Evolutionary conservation across 2,329 filamentous ascomycete species (phyloP), one percentile per base, ranked within the genome.

Genomic region (Aspergillus sp.): DNA sequence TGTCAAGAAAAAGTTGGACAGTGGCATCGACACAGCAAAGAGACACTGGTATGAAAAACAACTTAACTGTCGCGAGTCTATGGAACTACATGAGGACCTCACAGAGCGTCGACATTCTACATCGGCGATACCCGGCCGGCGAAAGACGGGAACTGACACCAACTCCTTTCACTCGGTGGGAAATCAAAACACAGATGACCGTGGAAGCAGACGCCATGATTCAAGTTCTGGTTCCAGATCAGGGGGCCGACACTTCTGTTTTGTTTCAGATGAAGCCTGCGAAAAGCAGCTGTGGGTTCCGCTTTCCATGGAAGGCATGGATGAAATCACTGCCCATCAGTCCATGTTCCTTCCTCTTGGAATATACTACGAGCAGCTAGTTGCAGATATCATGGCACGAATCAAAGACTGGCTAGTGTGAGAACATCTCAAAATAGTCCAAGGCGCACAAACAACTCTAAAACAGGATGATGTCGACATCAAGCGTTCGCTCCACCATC

Each of bases 301-400:
- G 23, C 45, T 64, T 8, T 19, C 15, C 7, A 62, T 64, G 57
- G 62, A 64, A 17, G 48, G 56, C 6, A 64, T 64, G 56, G 59
- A 64, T n/a, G 62, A 64, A 47, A 49, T 64, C 5, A 38, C 52
- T 0, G 62, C 62, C 7, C 62, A 64, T 22, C 56, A 62, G 53
- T 62, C 62, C 7, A 45, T 64, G 38, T 64, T 62, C 41, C n/a
- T 64, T n/a, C 53, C 60, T 4, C 56, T 49, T 2, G 52, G 60
- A 8, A 11, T 19, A n/a, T 19, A 55, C 34, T 64, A 64, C 19
- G 60, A 62, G 15, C 46, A 50, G 45, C 38, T 64, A 4, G 49
- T 64, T 43, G 57, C 53, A 7, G 60, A 62, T 7, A 51, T 54
- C 13, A 57, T 57, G 17, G 25, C 56, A 11, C 54, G 28, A 22